These are phyloP conservation scores for Aspergillus funiculosus DNA, from an alignment of 495 filamentous ascomycete species.

Conservation along the genomic window DNA sequence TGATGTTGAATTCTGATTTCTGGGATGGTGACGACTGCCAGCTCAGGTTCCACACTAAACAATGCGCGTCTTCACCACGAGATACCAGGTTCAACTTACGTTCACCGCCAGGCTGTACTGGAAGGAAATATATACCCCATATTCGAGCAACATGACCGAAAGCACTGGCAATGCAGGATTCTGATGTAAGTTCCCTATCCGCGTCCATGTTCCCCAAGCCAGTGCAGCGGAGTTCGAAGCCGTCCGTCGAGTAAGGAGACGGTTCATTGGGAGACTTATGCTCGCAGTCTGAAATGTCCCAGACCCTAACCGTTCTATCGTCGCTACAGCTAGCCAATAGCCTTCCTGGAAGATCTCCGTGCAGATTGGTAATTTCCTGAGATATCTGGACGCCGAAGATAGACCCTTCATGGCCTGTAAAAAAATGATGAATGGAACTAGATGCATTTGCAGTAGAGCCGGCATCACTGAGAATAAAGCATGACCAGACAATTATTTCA, in stretches of 20 bases:
- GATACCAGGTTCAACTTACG: constrained; percentile 52
- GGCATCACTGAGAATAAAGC: constrained; percentile 29
- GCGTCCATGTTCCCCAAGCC: constrained; percentile 31
- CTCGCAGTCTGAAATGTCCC: constrained; percentile 65
- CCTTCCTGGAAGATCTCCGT: constrained; percentile 37
- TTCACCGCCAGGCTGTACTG: constrained; percentile 17
- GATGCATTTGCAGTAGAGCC: constrained; percentile 13
- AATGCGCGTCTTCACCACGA: constrained; percentile 72
- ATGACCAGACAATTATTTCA: constrained; percentile 87
- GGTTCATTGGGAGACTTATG: constrained; percentile 25
- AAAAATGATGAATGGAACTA: constrained; percentile 56
- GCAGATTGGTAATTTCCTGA: constrained; percentile 39
- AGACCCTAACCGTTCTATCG: constrained; percentile 83
- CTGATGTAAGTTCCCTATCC: constrained; percentile 22
- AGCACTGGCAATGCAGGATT: constrained; percentile 51
- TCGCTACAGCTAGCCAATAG: constrained; percentile 90
- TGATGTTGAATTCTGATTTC: constrained; percentile 37
- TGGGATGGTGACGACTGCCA: constrained; percentile 22
- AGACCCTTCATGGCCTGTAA: constrained; percentile 89
- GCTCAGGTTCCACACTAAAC: constrained; percentile 61
- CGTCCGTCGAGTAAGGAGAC: constrained; percentile 40
- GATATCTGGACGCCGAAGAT: constrained; percentile 86
- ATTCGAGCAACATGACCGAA: constrained; percentile 89
- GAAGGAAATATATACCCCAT: constrained; percentile 72
- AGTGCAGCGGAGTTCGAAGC: constrained; percentile 39